These are phyloP conservation scores for Saxispiralis lemnorum DNA, from an alignment of 495 filamentous ascomycete genomes.

Conservation along the genomic window DNA sequence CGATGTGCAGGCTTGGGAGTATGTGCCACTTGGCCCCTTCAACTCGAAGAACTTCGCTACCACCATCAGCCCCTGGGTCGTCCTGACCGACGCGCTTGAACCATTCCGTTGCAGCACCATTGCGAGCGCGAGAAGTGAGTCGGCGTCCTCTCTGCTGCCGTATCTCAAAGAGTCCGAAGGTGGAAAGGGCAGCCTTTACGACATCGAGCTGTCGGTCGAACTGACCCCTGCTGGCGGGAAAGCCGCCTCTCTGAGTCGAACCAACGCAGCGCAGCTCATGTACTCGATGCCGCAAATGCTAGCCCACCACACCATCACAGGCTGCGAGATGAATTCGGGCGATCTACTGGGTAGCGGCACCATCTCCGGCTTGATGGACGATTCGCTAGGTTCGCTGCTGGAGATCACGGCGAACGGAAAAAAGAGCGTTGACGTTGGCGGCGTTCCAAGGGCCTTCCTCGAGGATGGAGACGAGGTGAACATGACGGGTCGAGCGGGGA, in stretches of 20 bases:
- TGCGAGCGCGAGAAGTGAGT: background rate
- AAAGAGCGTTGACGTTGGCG: background rate
- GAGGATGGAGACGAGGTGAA: slow-evolving; percentile 3
- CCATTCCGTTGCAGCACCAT: slow-evolving; percentile 4
- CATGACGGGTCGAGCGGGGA: background rate
- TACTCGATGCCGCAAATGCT: slow-evolving; percentile 17
- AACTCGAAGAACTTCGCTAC: slow-evolving; percentile 22
- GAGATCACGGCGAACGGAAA: slow-evolving; percentile 4
- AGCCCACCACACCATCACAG: slow-evolving; percentile 16
- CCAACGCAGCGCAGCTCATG: slow-evolving; percentile 10
- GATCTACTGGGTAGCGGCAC: slow-evolving; percentile 16
- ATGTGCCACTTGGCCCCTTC: slow-evolving; percentile 25
- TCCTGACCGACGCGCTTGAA: slow-evolving; percentile 17
- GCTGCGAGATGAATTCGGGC: slow-evolving; percentile 10
- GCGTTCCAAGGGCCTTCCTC: background rate
- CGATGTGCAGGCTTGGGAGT: slow-evolving; percentile 77
- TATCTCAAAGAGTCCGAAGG: slow-evolving; percentile 1
- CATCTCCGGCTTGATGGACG: slow-evolving; percentile 7
- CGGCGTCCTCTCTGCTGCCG: background rate
- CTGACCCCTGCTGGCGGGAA: background rate
- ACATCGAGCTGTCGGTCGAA: slow-evolving; percentile 12
- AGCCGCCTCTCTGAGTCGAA: background rate
- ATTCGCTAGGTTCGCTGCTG: slow-evolving; percentile 12
- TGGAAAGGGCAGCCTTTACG: slow-evolving; percentile 1
- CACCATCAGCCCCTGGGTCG: slow-evolving; percentile 20